Conservation (phyloP, 352 stramenopile genomes). For the Blastocystis sp. region DNA sequence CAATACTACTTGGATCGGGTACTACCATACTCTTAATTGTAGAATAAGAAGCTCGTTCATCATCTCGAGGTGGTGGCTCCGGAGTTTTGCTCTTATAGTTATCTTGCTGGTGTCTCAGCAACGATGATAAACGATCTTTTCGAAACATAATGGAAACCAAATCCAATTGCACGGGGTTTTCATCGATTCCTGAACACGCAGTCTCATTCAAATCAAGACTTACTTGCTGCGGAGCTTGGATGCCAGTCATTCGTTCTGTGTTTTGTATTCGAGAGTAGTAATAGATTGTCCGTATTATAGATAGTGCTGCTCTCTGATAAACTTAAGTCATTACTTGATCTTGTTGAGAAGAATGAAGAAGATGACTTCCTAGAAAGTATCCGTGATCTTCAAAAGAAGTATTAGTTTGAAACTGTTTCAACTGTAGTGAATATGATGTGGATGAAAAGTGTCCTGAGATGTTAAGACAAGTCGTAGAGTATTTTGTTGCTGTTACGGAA, state of each 20-base stretch:
- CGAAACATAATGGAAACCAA: not conserved
- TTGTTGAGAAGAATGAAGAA: too few species aligned
- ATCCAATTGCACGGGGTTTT: not conserved
- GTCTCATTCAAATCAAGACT: too few species aligned
- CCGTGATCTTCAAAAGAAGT: too few species aligned
- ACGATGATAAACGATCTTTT: not conserved
- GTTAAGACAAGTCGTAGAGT: not conserved
- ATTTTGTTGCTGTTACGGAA: not conserved
- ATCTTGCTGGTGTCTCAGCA: not conserved
- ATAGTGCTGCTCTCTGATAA: too few species aligned
- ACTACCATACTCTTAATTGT: not conserved
- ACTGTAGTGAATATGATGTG: not conserved
- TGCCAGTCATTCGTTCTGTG: too few species aligned
- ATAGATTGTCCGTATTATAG: too few species aligned
- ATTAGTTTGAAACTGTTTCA: too few species aligned
- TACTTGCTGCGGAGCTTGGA: too few species aligned
- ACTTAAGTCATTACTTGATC: too few species aligned
- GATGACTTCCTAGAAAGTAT: too few species aligned
- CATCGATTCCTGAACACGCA: not conserved
- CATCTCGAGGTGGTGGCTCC: not conserved
- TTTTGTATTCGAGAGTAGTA: too few species aligned
- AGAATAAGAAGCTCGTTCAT: not conserved
- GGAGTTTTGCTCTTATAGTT: not conserved
- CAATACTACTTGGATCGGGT: not conserved
- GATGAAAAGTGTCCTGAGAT: slow-evolving; percentile 12